phyloP scores from a whole-genome alignment of 1,284 basidiomycete genomes.

The Ustilago vetiveriae region DNA sequence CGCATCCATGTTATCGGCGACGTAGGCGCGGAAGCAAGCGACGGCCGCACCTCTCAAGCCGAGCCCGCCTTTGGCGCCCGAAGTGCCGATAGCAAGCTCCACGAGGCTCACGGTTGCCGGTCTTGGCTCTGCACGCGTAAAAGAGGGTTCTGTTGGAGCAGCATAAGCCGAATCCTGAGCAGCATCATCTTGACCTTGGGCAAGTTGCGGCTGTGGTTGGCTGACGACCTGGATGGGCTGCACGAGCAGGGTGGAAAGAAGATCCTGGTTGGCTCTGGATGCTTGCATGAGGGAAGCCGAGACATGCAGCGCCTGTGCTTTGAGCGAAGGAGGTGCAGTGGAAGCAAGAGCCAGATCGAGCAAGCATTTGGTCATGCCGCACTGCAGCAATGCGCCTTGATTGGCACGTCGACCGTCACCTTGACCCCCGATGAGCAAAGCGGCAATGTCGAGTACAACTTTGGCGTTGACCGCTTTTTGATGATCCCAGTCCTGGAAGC shows the following conservation, averaged over 20 bases:
- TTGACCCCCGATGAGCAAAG: constrained; percentile 70
- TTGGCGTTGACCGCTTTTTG: constrained; percentile 84
- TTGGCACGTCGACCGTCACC: constrained; percentile 71
- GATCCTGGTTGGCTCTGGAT: constrained; percentile 69
- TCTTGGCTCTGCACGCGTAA: constrained; percentile 39
- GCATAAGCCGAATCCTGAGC: constrained; percentile 11
- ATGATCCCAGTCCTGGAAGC: constrained; percentile 93
- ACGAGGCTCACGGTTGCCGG: constrained; percentile 49
- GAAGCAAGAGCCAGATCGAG: constrained; percentile 88
- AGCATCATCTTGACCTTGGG: constrained; percentile 6
- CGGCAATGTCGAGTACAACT: constrained; percentile 82
- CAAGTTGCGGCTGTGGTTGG: constrained; percentile 9
- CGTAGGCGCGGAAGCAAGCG: constrained; percentile 59
- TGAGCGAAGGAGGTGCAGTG: constrained; percentile 85
- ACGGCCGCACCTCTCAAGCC: constrained; percentile 58
- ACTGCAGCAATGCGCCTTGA: constrained; percentile 70
- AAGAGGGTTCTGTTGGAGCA: constrained; percentile 12
- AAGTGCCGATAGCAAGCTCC: constrained; percentile 48
- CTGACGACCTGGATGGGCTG: constrained; percentile 47
- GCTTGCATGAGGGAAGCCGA: constrained; percentile 68
- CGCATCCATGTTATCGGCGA: constrained; percentile 68
- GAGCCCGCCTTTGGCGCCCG: constrained; percentile 46
- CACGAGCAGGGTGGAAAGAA: constrained; percentile 66
- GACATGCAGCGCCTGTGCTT: constrained; percentile 77
- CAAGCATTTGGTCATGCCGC: constrained; percentile 81